These are phyloP conservation scores for Fallopia convolvulus DNA, from an alignment of 148 eudicot species.

Conservation along the genomic window DNA sequence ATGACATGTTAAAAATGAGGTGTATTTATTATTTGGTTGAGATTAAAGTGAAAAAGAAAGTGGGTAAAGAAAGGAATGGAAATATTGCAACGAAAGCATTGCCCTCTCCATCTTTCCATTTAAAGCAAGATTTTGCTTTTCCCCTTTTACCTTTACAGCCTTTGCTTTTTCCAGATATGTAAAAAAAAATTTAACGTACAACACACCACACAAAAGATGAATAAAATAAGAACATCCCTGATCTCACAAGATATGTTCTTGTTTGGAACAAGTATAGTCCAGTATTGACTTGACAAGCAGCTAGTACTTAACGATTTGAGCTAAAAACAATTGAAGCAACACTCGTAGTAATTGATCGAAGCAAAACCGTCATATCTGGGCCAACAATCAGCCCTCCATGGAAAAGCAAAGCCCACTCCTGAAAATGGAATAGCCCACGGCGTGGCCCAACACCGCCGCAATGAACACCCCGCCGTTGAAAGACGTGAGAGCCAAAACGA, in stretches of 20 bases:
- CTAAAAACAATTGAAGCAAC: neutral
- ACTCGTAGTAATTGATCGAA: neutral
- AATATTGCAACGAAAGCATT: neutral
- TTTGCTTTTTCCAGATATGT: neutral
- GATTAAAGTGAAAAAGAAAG: too few relatives aligned
- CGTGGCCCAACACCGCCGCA: slow-evolving; percentile 60
- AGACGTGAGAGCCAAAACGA: slow-evolving; percentile 62
- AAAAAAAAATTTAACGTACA: neutral
- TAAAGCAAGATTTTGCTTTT: neutral
- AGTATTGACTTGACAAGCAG: too few relatives aligned
- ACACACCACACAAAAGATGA: neutral
- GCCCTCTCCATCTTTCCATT: neutral
- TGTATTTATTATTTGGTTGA: too few relatives aligned
- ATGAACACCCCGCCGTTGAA: slow-evolving; percentile 67
- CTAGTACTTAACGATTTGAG: too few relatives aligned
- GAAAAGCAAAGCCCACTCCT: slow-evolving; percentile 24
- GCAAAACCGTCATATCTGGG: neutral
- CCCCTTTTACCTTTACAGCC: neutral
- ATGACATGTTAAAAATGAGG: too few relatives aligned
- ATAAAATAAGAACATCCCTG: neutral
- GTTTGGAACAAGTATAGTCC: too few relatives aligned
- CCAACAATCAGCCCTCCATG: neutral
- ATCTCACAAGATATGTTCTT: neutral
- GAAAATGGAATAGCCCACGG: slow-evolving; percentile 44
- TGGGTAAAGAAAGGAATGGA: neutral